phyloP scores from a whole-genome alignment of 305 asterid genomes.

The Fraxinus latifolia region DNA sequence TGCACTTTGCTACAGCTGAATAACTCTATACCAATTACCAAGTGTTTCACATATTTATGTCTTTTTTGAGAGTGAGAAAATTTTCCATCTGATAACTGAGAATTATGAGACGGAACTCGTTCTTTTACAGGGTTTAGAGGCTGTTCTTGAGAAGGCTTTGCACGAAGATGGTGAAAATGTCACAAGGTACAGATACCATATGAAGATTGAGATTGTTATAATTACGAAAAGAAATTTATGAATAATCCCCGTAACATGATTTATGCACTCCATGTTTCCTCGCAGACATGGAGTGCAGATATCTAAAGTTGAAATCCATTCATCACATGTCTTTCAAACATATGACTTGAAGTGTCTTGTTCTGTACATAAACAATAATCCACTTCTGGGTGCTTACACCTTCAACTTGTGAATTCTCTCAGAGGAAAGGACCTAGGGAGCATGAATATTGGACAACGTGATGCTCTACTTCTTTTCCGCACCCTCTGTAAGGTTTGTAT shows the following conservation, averaged over 20 bases:
- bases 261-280: conserved; percentile 5
- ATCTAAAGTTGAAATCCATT: conserved; percentile 20
- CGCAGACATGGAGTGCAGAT: conserved; percentile 16
- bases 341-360: conserved; percentile 12
- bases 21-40: conserved; percentile 7
- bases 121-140: conserved; percentile 81
- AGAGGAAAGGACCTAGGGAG: conserved; percentile 79
- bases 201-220: conserved; percentile 23
- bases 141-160: conserved; percentile 98
- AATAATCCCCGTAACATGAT: conserved; percentile 14
- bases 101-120: conserved; percentile 22
- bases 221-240: conserved; percentile 19
- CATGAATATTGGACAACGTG: conserved; percentile 79
- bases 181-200: conserved; percentile 51
- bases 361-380: conserved; percentile 14
- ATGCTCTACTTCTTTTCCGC: conserved; percentile 93
- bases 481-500: conserved; percentile 96
- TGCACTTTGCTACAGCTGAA: conserved; percentile 15
- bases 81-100: conserved; percentile 20
- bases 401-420: conserved; percentile 31
- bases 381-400: conserved; percentile 29
- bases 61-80: conserved; percentile 21
- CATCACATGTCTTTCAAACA: conserved; percentile 17
- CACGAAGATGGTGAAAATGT: conserved; percentile 89
- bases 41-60: conserved; percentile 9